Percentiles rank a stretch among this genome's conserved stretches.
Conservation (phyloP, 352 stramenopile species). For the Pythium periplocum region DNA sequence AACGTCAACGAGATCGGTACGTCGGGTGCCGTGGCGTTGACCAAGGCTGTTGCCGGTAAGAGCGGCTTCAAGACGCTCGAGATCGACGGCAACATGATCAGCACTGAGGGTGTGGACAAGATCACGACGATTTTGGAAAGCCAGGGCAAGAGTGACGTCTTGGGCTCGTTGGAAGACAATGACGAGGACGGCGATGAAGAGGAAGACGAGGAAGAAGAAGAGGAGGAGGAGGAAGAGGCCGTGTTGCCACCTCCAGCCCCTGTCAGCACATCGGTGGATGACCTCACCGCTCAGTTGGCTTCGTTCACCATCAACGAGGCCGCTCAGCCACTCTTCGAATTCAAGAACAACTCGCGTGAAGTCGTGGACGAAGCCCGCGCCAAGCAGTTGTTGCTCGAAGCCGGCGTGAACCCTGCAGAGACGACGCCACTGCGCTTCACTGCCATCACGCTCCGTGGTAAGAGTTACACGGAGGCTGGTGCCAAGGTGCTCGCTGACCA, state of each 20-base stretch:
- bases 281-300: constrained; percentile 39
- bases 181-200: constrained; percentile 75
- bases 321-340: constrained; percentile 36
- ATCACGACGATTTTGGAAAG: constrained; percentile 45
- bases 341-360: constrained; percentile 54
- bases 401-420: constrained; percentile 30
- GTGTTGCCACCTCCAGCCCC: constrained; percentile 14
- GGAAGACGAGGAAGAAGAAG: constrained; percentile 44
- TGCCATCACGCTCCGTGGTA: constrained; percentile 60
- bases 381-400: constrained; percentile 33
- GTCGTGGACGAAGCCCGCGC: constrained; percentile 63
- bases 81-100: constrained; percentile 83
- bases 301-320: constrained; percentile 30
- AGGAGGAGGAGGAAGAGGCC: constrained; percentile 26
- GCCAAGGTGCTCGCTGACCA: constrained; percentile 45
- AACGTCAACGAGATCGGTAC: constrained; percentile 89
- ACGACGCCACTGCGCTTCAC: constrained; percentile 39
- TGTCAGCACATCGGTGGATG: constrained; percentile 29
- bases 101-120: constrained; percentile 43
- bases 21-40: constrained; percentile 81
- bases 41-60: constrained; percentile 56
- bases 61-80: constrained; percentile 42
- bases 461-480: constrained; percentile 73
- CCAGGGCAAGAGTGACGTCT: constrained; percentile 45
- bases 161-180: constrained; percentile 79